phyloP scores from a whole-genome alignment of 495 filamentous ascomycete genomes.

The Hypoxylon cercidicola region DNA sequence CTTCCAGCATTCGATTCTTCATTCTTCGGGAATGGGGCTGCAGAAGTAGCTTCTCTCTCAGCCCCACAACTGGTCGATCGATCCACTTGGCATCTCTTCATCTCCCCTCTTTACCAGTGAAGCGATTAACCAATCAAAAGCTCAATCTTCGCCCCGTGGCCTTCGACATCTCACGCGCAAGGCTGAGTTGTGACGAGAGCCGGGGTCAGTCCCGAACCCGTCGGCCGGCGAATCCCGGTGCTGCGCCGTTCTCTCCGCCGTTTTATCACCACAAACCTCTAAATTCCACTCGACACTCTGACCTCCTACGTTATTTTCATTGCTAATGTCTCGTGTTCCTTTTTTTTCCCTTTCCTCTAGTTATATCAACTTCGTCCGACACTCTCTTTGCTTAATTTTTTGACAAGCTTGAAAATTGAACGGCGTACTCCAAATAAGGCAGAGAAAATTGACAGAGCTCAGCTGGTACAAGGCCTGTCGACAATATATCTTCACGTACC shows the following conservation, averaged over 20 bases:
- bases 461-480: too few relatives aligned
- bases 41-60: conserved; percentile 18
- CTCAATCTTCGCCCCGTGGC: conserved; percentile 34
- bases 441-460: too few relatives aligned
- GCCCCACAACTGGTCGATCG: conserved; percentile 35
- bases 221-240: conserved; percentile 14
- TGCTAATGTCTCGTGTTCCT: not conserved
- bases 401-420: too few relatives aligned
- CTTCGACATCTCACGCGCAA: conserved; percentile 31
- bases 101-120: conserved; percentile 25
- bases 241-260: conserved; percentile 26
- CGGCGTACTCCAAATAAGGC: too few relatives aligned
- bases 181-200: conserved; percentile 28
- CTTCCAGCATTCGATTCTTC: conserved; percentile 17
- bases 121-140: conserved; percentile 23
- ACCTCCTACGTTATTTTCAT: conserved; percentile 17
- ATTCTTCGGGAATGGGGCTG: conserved; percentile 35
- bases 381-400: too few relatives aligned
- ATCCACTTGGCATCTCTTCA: conserved; percentile 38
- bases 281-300: conserved; percentile 3
- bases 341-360: not conserved
- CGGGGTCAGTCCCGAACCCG: conserved; percentile 27
- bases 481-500: too few relatives aligned
- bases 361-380: too few relatives aligned
- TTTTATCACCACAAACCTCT: conserved; percentile 7